Evolutionary conservation across 768 basidiomycete species (phyloP).

Genomic region (Boletellus emodensis): DNA sequence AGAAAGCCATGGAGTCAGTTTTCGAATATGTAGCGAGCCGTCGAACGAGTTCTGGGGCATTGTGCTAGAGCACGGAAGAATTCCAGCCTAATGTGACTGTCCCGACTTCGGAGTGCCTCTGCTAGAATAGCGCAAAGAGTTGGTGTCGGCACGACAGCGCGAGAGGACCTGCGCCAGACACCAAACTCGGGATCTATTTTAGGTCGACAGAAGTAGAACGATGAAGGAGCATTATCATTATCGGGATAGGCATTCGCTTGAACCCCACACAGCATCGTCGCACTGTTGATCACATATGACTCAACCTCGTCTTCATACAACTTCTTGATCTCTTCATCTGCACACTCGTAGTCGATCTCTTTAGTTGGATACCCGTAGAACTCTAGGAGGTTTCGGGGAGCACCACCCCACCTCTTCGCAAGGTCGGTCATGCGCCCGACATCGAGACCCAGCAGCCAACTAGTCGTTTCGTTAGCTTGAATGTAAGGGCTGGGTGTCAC

Average conservation of each 20-base stretch:
- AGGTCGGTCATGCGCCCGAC: not conserved
- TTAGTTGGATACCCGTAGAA: too few relatives aligned
- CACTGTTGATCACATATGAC: too few relatives aligned
- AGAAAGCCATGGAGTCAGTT: not conserved
- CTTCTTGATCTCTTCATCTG: not conserved
- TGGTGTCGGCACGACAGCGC: not conserved
- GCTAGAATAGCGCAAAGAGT: not conserved
- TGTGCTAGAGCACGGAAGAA: not conserved
- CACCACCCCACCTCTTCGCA: not conserved
- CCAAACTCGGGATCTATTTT: too few relatives aligned
- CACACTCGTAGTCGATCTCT: too few relatives aligned
- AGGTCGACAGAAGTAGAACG: not conserved
- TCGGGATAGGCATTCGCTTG: too few relatives aligned
- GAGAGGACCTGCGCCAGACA: not conserved
- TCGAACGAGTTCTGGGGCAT: too few relatives aligned
- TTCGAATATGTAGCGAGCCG: not conserved
- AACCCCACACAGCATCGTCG: too few relatives aligned
- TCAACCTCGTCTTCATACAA: not conserved
- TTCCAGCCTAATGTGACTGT: not conserved
- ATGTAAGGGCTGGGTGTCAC: too few relatives aligned
- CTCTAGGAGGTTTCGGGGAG: too few relatives aligned
- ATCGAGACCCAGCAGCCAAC: not conserved
- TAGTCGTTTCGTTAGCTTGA: too few relatives aligned
- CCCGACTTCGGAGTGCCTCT: not conserved
- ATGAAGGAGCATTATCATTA: not conserved